These are phyloP conservation scores for Cyphellophora attinorum DNA, from an alignment of 2,329 filamentous ascomycete species.

Conservation along the genomic window DNA sequence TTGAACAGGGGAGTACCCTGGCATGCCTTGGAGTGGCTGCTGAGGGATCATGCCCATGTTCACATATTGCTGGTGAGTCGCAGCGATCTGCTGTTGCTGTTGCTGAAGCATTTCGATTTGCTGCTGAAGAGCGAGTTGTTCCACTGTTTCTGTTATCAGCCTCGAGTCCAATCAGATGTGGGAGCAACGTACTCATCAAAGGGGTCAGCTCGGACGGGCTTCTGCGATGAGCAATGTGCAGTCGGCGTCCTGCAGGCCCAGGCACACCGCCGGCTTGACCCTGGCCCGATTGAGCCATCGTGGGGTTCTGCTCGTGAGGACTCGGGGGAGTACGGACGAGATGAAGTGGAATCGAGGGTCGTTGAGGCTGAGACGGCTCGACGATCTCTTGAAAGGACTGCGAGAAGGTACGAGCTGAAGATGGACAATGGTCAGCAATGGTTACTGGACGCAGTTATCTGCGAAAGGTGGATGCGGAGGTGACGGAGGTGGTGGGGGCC, in stretches of 20 bases:
- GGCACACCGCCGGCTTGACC: conserved; percentile 40
- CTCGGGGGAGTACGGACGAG: too few species aligned
- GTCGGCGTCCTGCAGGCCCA: conserved; percentile 74
- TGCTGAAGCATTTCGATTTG: conserved; percentile 96
- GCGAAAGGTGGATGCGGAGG: too few species aligned
- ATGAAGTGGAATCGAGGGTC: too few species aligned
- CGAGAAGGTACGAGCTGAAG: too few species aligned
- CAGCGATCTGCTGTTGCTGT: conserved; percentile 95
- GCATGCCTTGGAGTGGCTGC: conserved; percentile 65
- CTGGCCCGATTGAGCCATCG: conserved; percentile 60
- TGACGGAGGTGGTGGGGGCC: not conserved
- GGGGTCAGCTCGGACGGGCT: conserved; percentile 96
- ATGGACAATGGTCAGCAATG: too few species aligned
- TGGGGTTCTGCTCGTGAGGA: conserved; percentile 4
- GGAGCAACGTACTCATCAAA: conserved; percentile 92
- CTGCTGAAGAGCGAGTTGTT: conserved; percentile 94
- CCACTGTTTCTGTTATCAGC: conserved; percentile 52
- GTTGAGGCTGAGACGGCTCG: too few species aligned
- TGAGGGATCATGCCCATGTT: conserved; percentile 95
- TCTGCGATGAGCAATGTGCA: conserved; percentile 94
- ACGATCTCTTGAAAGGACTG: too few species aligned
- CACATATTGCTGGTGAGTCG: conserved; percentile 92
- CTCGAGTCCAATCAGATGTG: not conserved
- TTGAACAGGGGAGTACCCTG: conserved; percentile 68
- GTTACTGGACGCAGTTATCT: too few species aligned